Percentiles rank a stretch among this genome's conserved stretches.
phyloP scores from a whole-genome alignment of 345 rosid genomes.

The Sonneratia alba region DNA sequence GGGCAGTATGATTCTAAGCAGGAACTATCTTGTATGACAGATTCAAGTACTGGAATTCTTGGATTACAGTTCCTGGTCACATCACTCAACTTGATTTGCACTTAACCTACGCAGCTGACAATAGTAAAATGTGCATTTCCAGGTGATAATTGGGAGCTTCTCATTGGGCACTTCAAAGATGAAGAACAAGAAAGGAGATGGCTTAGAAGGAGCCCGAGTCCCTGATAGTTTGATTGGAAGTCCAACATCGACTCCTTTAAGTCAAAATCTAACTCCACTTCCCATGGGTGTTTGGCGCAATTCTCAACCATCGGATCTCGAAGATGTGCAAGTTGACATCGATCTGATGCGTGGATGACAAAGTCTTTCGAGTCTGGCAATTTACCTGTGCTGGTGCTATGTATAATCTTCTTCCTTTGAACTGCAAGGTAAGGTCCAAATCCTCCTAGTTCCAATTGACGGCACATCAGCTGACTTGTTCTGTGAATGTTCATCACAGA shows the following conservation, averaged over 20 bases:
- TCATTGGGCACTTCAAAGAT: conserved; percentile 67
- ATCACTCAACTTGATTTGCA: not conserved
- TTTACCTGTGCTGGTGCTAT: not conserved
- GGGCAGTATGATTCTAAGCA: not conserved
- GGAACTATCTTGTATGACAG: not conserved
- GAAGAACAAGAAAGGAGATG: conserved; percentile 62
- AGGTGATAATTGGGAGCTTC: conserved; percentile 97
- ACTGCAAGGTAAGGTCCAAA: not conserved
- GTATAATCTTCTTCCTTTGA: conserved; percentile 16
- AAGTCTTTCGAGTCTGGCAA: not conserved
- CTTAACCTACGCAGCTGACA: not conserved
- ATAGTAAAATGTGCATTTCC: not conserved
- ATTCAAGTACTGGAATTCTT: no score
- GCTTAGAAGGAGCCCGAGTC: conserved; percentile 34
- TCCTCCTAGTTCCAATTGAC: not conserved
- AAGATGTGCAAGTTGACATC: conserved; percentile 57
- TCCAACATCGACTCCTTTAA: conserved; percentile 17
- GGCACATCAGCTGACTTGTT: conserved; percentile 9
- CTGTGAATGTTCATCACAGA: not conserved
- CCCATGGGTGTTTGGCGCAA: conserved; percentile 65
- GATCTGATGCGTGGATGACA: conserved; percentile 88
- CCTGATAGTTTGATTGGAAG: not conserved
- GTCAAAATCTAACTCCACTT: conserved; percentile 55
- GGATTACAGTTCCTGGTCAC: not conserved
- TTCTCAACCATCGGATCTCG: conserved; percentile 62